Evolutionary conservation across 306 rosid species (phyloP).

Genomic region (Lupinus albus): DNA sequence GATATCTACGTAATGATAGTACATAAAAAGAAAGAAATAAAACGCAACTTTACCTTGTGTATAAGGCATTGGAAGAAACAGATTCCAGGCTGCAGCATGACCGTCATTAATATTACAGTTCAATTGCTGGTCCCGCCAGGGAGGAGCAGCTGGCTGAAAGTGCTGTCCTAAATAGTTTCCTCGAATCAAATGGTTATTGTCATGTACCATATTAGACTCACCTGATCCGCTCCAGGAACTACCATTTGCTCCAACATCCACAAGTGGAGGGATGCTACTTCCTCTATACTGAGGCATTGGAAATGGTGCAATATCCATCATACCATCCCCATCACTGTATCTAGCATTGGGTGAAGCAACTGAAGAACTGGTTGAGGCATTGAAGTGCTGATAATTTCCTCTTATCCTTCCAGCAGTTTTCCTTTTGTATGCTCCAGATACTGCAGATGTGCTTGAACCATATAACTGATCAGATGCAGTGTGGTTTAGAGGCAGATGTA

Average conservation of each 20-base stretch:
- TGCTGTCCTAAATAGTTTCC: slow-evolving; percentile 63
- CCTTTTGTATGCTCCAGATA: slow-evolving; percentile 68
- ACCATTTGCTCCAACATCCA: slow-evolving; percentile 52
- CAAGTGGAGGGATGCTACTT: slow-evolving; percentile 46
- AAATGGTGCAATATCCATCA: slow-evolving; percentile 59
- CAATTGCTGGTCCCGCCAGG: slow-evolving; percentile 66
- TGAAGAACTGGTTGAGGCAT: slow-evolving; percentile 65
- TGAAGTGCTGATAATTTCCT: slow-evolving; percentile 64
- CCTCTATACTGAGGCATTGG: slow-evolving; percentile 49
- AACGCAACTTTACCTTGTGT: slow-evolving; percentile 44
- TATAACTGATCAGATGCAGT: slow-evolving; percentile 56
- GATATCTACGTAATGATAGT: not conserved
- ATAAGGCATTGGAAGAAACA: slow-evolving; percentile 52
- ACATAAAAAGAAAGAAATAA: not conserved
- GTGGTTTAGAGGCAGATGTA: slow-evolving; percentile 64
- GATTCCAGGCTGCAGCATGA: slow-evolving; percentile 61
- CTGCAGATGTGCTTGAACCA: slow-evolving; percentile 60
- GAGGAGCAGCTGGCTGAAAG: slow-evolving; percentile 57
- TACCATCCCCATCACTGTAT: slow-evolving; percentile 64
- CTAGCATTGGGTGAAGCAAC: slow-evolving; percentile 61
- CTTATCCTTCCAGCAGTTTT: slow-evolving; percentile 65
- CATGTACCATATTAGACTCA: slow-evolving; percentile 46
- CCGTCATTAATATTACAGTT: slow-evolving; percentile 48
- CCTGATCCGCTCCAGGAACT: slow-evolving; percentile 50
- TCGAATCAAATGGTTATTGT: slow-evolving; percentile 52